Evolutionary conservation across 2,329 filamentous ascomycete species (phyloP).

Genomic region (Rutstroemia sp.): DNA sequence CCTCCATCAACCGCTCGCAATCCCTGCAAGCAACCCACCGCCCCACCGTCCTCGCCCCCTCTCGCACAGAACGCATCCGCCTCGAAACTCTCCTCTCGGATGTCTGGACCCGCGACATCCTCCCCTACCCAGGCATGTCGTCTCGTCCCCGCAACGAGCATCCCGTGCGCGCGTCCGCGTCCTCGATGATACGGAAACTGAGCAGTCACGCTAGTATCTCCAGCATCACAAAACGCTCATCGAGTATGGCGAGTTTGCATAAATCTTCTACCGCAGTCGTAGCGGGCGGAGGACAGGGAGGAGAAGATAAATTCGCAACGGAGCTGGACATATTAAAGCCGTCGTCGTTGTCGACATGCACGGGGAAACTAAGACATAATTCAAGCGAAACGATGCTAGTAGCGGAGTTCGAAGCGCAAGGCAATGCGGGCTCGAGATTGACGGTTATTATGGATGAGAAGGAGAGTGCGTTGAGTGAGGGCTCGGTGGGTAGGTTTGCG

Average conservation of each 20-base stretch:
- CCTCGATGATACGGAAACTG: slow-evolving; percentile 80
- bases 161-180: slow-evolving; percentile 69
- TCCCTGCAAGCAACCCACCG: slow-evolving; percentile 66
- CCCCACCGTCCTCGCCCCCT: slow-evolving; percentile 64
- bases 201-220: slow-evolving; percentile 69
- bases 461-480: slow-evolving; percentile 18
- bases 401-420: slow-evolving; percentile 12
- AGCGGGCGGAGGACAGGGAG: not conserved
- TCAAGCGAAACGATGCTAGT: slow-evolving; percentile 11
- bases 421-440: slow-evolving; percentile 13
- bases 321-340: slow-evolving; percentile 13
- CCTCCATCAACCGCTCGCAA: slow-evolving; percentile 66
- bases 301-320: slow-evolving; percentile 17
- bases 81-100: slow-evolving; percentile 69
- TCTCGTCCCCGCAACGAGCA: slow-evolving; percentile 58
- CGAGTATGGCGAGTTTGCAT: slow-evolving; percentile 26
- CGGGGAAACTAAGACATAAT: slow-evolving; percentile 6
- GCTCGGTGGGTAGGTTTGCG: slow-evolving; percentile 19
- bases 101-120: slow-evolving; percentile 73
- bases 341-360: slow-evolving; percentile 7
- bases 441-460: slow-evolving; percentile 26
- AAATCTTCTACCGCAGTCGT: slow-evolving; percentile 3
- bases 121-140: slow-evolving; percentile 80
- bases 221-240: slow-evolving; percentile 61
- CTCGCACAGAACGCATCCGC: slow-evolving; percentile 66